Evolutionary conservation across 306 rosid species (phyloP).

Genomic region (Castanopsis chinensis): DNA sequence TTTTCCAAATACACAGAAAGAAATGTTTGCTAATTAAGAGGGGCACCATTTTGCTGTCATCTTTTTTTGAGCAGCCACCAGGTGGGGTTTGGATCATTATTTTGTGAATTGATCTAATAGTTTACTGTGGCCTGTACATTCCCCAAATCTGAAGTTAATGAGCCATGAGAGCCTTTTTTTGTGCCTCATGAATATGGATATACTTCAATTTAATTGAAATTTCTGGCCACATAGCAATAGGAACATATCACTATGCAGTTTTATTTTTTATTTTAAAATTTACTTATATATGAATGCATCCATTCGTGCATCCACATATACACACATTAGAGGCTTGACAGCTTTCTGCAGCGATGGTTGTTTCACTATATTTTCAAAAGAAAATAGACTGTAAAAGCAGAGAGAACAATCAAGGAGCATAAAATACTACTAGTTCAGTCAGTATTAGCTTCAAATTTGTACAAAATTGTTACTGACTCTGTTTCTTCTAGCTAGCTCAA

Average conservation of each 20-base stretch:
- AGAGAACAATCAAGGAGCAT: not conserved
- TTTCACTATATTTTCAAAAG: not conserved
- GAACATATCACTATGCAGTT: not conserved
- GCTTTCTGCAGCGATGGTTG: not conserved
- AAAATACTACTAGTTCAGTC: not conserved
- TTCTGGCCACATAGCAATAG: not conserved
- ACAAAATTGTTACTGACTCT: slow-evolving; percentile 6
- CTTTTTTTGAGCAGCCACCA: too few relatives aligned
- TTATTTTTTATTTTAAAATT: not conserved
- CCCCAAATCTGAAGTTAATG: not conserved
- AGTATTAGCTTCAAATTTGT: not conserved
- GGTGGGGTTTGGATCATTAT: not conserved
- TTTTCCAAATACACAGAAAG: too few relatives aligned
- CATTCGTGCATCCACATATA: not conserved
- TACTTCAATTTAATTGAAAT: not conserved
- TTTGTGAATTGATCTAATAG: not conserved
- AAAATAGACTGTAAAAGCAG: not conserved
- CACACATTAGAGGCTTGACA: not conserved
- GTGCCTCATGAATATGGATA: not conserved
- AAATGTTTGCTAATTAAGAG: too few relatives aligned
- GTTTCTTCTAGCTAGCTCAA: slow-evolving; percentile 57
- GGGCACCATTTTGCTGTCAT: too few relatives aligned
- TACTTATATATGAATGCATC: not conserved
- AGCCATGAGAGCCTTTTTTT: not conserved
- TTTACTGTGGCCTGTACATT: too few relatives aligned